Base-by-base conservation (phyloP, 306 rosid genomes). In the Carpinus viminea region DNA sequence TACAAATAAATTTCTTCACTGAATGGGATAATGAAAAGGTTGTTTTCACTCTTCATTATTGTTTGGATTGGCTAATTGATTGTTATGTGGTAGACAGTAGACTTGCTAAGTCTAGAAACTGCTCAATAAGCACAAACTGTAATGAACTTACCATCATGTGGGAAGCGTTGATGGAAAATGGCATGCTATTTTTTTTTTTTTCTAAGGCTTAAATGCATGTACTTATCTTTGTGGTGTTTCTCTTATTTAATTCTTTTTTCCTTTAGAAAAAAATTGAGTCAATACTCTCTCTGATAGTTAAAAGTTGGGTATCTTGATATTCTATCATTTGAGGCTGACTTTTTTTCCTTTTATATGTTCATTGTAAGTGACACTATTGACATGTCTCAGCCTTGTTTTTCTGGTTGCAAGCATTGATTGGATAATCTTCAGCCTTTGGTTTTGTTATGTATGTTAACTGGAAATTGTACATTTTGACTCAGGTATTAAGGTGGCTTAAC, bases 401-500 rank as follows among this genome's bases (percentile, higher is more conserved):
- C 16, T 38, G 13, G 21, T 66, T 66, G 24, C 28, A n/a, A 10
- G 24, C 48, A 38, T 38, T 41, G 51, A 18, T 66, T 48, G 4
- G 31, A 18, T 24, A 61, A 4, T 45, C 73, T 15, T n/a, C 71
- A 13, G 41, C 61, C n/a, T 48, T 54, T 68, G 60, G 34, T 73
- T 74, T 47, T 50, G 64, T 11, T 52, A 57, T 41, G 68, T 7
- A 55, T 64, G 54, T 31, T 74, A 7, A 77, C n/a, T 68, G 53
- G 62, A 28, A 72, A 20, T 52, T 66, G 24, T 16, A 12, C 8
- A 55, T 71, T 76, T 80, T 74, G 62, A 62, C 31, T 18, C 88
- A 94, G 94, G 89, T 73, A 76, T 60, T 82, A 26, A 28, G 52
- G 36, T 76, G 28, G 56, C 73, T 34, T 74, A 73, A 79, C 60